phyloP scores from a whole-genome alignment of 1,284 basidiomycete genomes.

The Phenoliferia sp. region DNA sequence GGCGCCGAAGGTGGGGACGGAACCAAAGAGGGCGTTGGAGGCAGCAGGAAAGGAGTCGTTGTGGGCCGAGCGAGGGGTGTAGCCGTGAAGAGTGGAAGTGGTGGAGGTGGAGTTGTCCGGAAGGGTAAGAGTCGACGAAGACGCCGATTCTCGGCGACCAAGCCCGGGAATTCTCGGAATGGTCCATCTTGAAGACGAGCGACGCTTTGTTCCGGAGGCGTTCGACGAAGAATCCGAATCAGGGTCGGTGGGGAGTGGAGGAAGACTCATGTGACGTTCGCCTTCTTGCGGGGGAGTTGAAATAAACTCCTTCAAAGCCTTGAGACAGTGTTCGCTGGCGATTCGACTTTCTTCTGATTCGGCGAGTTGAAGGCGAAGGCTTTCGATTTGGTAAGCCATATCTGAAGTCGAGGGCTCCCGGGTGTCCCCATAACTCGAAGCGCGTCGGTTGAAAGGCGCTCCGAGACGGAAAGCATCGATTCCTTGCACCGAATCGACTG shows the following conservation, averaged over 20 bases:
- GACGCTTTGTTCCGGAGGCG: background rate
- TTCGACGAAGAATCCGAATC: background rate
- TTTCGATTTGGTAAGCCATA: slow-evolving; percentile 57
- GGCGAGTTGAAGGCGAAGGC: slow-evolving; percentile 34
- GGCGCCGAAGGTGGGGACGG: slow-evolving; percentile 22
- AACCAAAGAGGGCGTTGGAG: background rate
- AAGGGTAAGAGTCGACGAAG: too few relatives aligned
- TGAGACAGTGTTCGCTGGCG: slow-evolving; percentile 79
- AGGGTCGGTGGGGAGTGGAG: slow-evolving; percentile 54
- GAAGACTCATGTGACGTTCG: slow-evolving; percentile 53
- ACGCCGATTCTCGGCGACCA: background rate
- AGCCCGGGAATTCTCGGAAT: slow-evolving; percentile 11
- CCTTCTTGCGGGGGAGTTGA: slow-evolving; percentile 41
- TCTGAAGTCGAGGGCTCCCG: slow-evolving; percentile 26
- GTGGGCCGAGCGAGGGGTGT: slow-evolving; percentile 13
- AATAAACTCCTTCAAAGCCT: slow-evolving; percentile 77
- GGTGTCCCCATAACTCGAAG: background rate
- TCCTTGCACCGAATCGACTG: slow-evolving; percentile 1
- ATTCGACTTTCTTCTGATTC: slow-evolving; percentile 77
- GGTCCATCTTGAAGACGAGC: slow-evolving; percentile 18
- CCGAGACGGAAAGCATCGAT: background rate
- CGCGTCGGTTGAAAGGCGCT: background rate
- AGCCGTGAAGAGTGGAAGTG: background rate
- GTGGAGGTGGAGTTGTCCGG: background rate
- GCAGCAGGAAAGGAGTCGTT: slow-evolving; percentile 16